Conservation (phyloP, 208 protist species). For the Leishmania martiniquensis region DNA sequence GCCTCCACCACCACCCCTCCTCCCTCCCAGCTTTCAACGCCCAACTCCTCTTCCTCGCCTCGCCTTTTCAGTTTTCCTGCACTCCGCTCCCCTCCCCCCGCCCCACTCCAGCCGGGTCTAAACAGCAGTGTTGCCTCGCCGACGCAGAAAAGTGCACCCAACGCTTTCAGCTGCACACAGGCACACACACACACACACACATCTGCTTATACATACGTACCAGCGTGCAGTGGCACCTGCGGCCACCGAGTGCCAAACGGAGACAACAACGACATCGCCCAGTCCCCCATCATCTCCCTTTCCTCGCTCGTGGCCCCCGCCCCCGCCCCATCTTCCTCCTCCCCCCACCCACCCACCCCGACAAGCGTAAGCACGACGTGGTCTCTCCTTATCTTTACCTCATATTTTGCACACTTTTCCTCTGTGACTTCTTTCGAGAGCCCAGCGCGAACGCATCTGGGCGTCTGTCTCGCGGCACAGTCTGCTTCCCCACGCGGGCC, state of each 20-base stretch:
- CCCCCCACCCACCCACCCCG: too few species aligned
- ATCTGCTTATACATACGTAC: not conserved
- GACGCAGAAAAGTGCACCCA: not conserved
- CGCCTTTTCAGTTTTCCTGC: not conserved
- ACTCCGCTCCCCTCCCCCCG: not conserved
- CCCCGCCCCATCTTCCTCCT: not conserved
- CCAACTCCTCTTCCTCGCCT: not conserved
- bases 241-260: not conserved
- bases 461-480: too few species aligned
- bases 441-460: too few species aligned
- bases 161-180: not conserved
- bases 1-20: not conserved
- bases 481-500: too few species aligned
- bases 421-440: too few species aligned
- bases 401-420: too few species aligned
- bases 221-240: not conserved
- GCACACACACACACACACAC: not conserved
- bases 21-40: not conserved
- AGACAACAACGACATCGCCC: not conserved
- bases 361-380: too few species aligned
- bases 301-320: not conserved
- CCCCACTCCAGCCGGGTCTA: not conserved
- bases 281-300: too few species aligned
- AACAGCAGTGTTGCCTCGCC: not conserved
- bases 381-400: too few species aligned